Base-by-base conservation (phyloP, 2,329 filamentous ascomycete genomes). In the Leptosphaerulina australis region DNA sequence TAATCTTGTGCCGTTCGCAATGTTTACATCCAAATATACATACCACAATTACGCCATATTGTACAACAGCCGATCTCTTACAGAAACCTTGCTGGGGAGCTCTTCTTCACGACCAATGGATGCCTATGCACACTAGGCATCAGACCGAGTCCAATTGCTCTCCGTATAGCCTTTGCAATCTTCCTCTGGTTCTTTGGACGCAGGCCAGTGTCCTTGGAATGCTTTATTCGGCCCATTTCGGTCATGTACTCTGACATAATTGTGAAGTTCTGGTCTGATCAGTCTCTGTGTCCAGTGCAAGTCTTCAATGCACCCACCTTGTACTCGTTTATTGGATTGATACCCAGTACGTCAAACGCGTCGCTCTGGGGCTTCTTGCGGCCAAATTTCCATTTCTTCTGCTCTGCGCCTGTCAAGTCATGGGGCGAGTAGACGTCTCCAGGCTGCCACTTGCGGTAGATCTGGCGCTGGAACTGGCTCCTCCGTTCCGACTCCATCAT, bases 361-460 rank as follows among this genome's bases (percentile, higher is more conserved):
- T 99, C 93, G 44, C 70, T 60, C 48, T 68, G 78, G 30, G 79
- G 76, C 53, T 82, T 82, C 58, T 72, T 75, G 47, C 61, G 58
- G 15, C 59, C 64, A 69, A 76, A 79, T 72, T 82, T 85, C 88
- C 88, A 96, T 79, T 96, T 96, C 68, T 76, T 76, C 84, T 89
- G 87, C 81, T 97, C 92, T 26, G 79, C 76, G 18, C 85, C 81
- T 46, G 84, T 88, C 69, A 99, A 74, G 74, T 99, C 94, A 69
- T 92, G 89, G 25, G 94, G 94, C 52, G 91, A 83, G 76, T 97
- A 97, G 43, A 97, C 81, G 69, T 97, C 92, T 62, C 94, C 94
- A 0, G 77, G 65, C 63, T 80, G 79, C 87, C 88, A 97, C 30
- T 81, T 80, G 37, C 92, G 86, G 26, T 83, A 81, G 73, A 87